Evolutionary conservation across 306 rosid species (phyloP).

Genomic region (Lablab purpureus): DNA sequence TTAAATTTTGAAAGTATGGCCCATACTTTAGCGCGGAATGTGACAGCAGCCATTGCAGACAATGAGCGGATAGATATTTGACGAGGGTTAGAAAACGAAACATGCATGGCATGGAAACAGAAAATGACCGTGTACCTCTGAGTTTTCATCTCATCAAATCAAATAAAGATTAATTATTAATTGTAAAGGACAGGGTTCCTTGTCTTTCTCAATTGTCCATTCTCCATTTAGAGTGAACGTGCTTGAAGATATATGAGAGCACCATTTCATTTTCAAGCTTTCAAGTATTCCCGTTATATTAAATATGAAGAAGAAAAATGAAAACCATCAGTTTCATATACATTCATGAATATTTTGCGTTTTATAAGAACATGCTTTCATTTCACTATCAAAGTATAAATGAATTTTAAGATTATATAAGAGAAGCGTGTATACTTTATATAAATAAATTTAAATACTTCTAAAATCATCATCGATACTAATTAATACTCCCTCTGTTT

Average conservation of each 20-base stretch:
- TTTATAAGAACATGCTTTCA: neutral
- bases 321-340: neutral
- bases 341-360: neutral
- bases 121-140: neutral
- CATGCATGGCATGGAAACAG: neutral
- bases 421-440: too few relatives aligned
- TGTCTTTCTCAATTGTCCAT: constrained; percentile 1
- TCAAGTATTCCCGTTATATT: neutral
- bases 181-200: neutral
- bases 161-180: neutral
- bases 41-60: neutral
- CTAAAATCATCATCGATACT: too few relatives aligned
- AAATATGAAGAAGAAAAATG: neutral
- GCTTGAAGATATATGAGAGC: neutral
- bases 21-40: neutral
- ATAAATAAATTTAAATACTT: too few relatives aligned
- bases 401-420: too few relatives aligned
- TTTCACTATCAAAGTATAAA: too few relatives aligned
- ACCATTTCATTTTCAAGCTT: neutral
- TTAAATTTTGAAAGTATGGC: neutral
- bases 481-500: too few relatives aligned
- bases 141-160: neutral
- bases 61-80: neutral
- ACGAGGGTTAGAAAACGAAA: neutral
- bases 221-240: neutral